These are phyloP conservation scores for Yarrowia porcina DNA, from an alignment of 805 yeast genomes.

Conservation along the genomic window DNA sequence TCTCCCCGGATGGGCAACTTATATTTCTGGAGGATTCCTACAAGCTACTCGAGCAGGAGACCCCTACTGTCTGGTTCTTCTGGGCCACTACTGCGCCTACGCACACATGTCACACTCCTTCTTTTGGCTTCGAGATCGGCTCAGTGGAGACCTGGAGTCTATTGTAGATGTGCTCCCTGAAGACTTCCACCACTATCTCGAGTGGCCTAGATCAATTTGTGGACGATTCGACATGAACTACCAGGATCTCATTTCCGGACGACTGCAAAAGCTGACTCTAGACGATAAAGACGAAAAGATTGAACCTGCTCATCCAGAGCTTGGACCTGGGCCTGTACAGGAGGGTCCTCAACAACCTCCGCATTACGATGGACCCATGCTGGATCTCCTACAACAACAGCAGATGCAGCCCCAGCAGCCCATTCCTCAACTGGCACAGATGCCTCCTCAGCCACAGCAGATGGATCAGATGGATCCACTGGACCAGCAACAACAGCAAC, in stretches of 20 bases:
- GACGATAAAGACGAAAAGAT: constrained; percentile 1
- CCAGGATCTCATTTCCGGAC: constrained; percentile 5
- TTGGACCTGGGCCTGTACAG: not conserved
- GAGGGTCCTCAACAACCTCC: not conserved
- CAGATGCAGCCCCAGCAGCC: not conserved
- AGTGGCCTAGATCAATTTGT: constrained; percentile 3
- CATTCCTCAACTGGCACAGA: not conserved
- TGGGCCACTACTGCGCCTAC: constrained; percentile 24
- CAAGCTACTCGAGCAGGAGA: constrained; percentile 5
- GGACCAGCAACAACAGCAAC: no score
- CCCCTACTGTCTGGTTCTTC: constrained; percentile 15
- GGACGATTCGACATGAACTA: not conserved
- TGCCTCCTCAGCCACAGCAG: not conserved
- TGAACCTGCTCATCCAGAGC: not conserved
- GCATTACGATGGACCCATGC: not conserved
- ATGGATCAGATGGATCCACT: not conserved
- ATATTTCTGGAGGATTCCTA: constrained; percentile 16
- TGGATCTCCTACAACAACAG: not conserved
- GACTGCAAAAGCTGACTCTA: not conserved
- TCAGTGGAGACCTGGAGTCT: constrained; percentile 1
- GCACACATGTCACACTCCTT: constrained; percentile 10
- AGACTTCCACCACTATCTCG: constrained; percentile 14
- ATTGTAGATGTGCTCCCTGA: constrained; percentile 8
- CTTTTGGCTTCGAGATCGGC: constrained; percentile 20
- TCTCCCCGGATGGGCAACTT: constrained; percentile 23